Percentiles rank a stretch among this genome's conserved stretches.
These are phyloP conservation scores for Phyllosticta citriasiana DNA, from an alignment of 2,329 filamentous ascomycete species.

Conservation along the genomic window DNA sequence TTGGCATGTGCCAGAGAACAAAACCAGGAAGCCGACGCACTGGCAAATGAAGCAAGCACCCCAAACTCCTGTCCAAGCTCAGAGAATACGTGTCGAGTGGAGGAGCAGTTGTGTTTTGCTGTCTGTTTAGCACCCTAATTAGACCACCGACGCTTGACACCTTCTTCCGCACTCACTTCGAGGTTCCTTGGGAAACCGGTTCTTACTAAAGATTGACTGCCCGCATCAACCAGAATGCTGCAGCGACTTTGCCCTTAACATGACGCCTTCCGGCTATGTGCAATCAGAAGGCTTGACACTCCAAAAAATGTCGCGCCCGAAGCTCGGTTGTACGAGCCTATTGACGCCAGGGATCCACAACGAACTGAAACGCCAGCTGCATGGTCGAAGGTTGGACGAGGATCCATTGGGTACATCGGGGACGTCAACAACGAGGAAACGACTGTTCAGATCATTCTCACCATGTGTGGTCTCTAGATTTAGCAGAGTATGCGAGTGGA, in stretches of 20 bases:
- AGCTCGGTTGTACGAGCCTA: not conserved
- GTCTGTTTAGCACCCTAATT: not conserved
- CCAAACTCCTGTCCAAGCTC: not conserved
- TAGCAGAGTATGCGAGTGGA: not conserved
- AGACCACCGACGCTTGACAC: not conserved
- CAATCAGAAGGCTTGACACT: not conserved
- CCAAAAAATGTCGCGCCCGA: not conserved
- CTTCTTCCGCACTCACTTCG: not conserved
- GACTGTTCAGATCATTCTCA: slow-evolving; percentile 17
- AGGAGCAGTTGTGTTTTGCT: not conserved
- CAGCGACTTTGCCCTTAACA: not conserved
- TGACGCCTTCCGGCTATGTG: not conserved
- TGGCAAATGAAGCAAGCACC: not conserved
- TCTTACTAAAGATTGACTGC: not conserved
- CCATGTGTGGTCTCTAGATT: slow-evolving; percentile 16
- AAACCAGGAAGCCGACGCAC: not conserved
- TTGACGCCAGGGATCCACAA: not conserved
- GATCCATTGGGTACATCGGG: slow-evolving; percentile 20
- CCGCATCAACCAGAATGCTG: not conserved
- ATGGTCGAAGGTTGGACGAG: slow-evolving; percentile 16
- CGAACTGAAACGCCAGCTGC: slow-evolving; percentile 3
- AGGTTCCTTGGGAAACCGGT: not conserved
- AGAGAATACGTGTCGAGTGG: not conserved
- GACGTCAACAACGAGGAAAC: slow-evolving; percentile 18
- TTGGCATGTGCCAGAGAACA: not conserved